phyloP scores from a whole-genome alignment of 2,329 filamentous ascomycete genomes.

The Nannizzia gypsea region DNA sequence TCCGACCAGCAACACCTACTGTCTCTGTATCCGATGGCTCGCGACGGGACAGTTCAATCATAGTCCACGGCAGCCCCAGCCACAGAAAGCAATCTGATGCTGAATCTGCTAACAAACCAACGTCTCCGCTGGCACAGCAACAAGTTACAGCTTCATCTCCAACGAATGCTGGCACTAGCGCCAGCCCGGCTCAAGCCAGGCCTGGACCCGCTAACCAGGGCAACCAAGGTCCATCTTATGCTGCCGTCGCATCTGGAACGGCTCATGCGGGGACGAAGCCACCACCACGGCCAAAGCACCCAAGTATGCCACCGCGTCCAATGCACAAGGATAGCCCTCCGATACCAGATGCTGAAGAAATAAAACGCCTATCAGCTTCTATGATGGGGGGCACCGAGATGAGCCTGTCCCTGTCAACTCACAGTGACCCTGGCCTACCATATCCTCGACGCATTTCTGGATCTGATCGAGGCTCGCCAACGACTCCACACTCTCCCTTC shows the following conservation, averaged over 20 bases:
- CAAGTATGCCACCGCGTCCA: not conserved
- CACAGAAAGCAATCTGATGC: conserved; percentile 16
- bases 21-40: conserved; percentile 18
- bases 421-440: conserved; percentile 11
- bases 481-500: not conserved
- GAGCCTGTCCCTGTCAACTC: conserved; percentile 7
- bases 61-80: not conserved
- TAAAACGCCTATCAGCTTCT: not conserved
- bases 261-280: not conserved
- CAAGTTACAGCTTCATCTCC: conserved; percentile 24
- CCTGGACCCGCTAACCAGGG: conserved; percentile 12
- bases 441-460: not conserved
- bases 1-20: conserved; percentile 16
- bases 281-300: not conserved
- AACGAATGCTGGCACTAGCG: conserved; percentile 12
- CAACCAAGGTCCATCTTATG: conserved; percentile 26
- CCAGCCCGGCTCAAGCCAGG: not conserved
- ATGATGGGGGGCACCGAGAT: conserved; percentile 2
- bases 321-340: not conserved
- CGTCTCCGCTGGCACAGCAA: conserved; percentile 29
- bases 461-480: conserved; percentile 1
- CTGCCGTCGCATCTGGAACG: conserved; percentile 17
- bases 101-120: conserved; percentile 28
- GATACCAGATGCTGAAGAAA: not conserved
- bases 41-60: conserved; percentile 22